These are phyloP conservation scores for Ganoderma resinaceum DNA, from an alignment of 1,284 basidiomycete species.

Conservation along the genomic window DNA sequence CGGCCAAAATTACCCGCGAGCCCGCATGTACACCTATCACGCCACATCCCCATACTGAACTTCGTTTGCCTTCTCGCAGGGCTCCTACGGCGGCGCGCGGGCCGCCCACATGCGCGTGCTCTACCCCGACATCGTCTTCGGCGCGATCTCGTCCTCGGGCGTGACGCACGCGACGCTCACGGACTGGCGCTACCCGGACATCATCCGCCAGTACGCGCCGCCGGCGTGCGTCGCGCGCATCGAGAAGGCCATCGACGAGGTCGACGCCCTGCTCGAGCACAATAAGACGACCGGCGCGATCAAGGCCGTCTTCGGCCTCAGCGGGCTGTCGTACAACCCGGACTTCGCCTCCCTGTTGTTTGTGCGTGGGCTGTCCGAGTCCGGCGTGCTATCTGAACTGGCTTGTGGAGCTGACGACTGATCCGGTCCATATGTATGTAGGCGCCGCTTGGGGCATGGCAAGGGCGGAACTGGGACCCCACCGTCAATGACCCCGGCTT, in stretches of 20 bases:
- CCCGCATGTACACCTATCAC: not conserved
- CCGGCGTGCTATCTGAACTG: not conserved
- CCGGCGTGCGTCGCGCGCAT: conserved; percentile 77
- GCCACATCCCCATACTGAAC: not conserved
- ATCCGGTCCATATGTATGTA: conserved; percentile 32
- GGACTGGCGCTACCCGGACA: conserved; percentile 89
- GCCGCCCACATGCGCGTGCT: conserved; percentile 92
- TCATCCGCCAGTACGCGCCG: conserved; percentile 82
- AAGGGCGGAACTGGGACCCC: conserved; percentile 81
- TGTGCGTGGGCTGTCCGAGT: conserved; percentile 44
- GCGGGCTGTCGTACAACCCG: conserved; percentile 69
- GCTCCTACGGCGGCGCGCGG: conserved; percentile 92
- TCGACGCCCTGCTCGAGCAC: conserved; percentile 67
- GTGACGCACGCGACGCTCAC: conserved; percentile 77
- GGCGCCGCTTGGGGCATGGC: conserved; percentile 60
- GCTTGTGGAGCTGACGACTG: not conserved
- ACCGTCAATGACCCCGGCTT: conserved; percentile 64
- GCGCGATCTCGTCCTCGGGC: conserved; percentile 90
- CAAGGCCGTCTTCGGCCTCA: conserved; percentile 80
- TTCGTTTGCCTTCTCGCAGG: conserved; percentile 47
- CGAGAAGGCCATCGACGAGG: conserved; percentile 63
- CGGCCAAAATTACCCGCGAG: not conserved
- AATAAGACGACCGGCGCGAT: conserved; percentile 51
- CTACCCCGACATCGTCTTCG: conserved; percentile 90
- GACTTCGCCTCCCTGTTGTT: conserved; percentile 81